Evolutionary conservation across 2,329 filamentous ascomycete genomes (phyloP), one percentile per base, ranked within the genome.

Genomic region (Pseudocercospora cruenta): DNA sequence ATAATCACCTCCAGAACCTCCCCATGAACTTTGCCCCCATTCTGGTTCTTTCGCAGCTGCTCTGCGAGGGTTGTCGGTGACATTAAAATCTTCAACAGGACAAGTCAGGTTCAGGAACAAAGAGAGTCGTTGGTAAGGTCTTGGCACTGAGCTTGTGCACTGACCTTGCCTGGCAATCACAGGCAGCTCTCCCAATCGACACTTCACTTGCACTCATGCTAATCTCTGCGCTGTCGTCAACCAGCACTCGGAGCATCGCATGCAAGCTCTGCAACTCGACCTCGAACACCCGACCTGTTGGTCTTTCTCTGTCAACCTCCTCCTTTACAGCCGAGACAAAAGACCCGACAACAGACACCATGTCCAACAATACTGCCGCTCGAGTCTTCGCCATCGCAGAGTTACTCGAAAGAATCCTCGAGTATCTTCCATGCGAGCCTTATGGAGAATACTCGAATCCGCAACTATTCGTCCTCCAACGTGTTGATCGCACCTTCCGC

Each of bases 401-500:
- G 45, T 24, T 61, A 2, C 43, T 61, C 26, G 59, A 61, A 22
- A 33, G 5, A 1, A 54, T 61, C 21, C 59, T 61, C n/a, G 39
- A 26, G 26, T 26, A 26, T 26, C 26, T 26, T 26, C 26, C 26
- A 26, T 6, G 26, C 3, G 26, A 26, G 6, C 26, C 26, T 26
- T 26, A 26, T 26, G 26, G 26, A 26, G 26, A 26, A 6, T 26
- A 26, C 6, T 26, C 26, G 6, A 26, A 26, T 26, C 47, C 21
- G 2, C 47, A 60, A 22, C 33, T 60, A 1, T 62, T 62, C 24
- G 31, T 19, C 4, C 39, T 62, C n/a, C 47, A 54, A 28, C 60
- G 60, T 10, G 60, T 62, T 45, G 53, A 47, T 33, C 24, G 47
- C 9, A 54, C 26, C 45, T 62, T 62, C 47, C 43, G 31, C n/a